A percentile compares a stretch with the other conserved stretches of the same genome.
These are phyloP conservation scores for Fusarium agapanthi DNA, from an alignment of 2,329 filamentous ascomycete genomes.

Conservation along the genomic window DNA sequence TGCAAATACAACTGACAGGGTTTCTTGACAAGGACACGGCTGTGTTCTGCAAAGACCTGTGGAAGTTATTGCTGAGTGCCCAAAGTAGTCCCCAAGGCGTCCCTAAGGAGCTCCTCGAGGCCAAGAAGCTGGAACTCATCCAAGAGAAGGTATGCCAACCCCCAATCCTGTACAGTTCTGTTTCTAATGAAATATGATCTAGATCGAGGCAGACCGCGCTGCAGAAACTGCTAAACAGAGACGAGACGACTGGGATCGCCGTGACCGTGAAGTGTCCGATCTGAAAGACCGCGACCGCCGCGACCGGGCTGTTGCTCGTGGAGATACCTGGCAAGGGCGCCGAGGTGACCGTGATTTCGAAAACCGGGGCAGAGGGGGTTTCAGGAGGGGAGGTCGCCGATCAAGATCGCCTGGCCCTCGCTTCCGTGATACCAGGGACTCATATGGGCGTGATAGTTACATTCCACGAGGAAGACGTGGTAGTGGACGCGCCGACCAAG, in stretches of 20 bases:
- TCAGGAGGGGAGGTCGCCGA: constrained; percentile 55
- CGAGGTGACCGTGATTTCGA: constrained; percentile 62
- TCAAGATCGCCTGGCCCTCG: constrained; percentile 60
- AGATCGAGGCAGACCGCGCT: constrained; percentile 85
- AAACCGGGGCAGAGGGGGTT: constrained; percentile 53
- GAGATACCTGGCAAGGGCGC: constrained; percentile 63
- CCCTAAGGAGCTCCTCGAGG: constrained; percentile 91
- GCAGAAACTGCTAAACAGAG: constrained; percentile 78
- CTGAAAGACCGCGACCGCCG: constrained; percentile 72
- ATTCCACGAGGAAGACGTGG: constrained; percentile 59
- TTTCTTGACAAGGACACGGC: constrained; percentile 94
- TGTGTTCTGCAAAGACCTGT: constrained; percentile 90
- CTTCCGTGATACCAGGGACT: constrained; percentile 54
- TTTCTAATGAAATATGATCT: not conserved
- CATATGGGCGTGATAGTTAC: constrained; percentile 62
- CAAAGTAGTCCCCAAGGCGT: constrained; percentile 90
- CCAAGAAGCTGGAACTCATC: constrained; percentile 93
- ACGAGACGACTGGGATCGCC: constrained; percentile 74
- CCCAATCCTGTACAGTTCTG: not conserved
- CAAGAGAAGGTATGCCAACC: constrained; percentile 80
- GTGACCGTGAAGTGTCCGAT: constrained; percentile 75
- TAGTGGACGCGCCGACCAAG: constrained; percentile 53
- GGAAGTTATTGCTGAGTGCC: constrained; percentile 90
- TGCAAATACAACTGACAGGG: constrained; percentile 93
- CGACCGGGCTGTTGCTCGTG: constrained; percentile 60